These are phyloP conservation scores for Ballota nigra DNA, from an alignment of 257 asterid genomes.

Conservation along the genomic window DNA sequence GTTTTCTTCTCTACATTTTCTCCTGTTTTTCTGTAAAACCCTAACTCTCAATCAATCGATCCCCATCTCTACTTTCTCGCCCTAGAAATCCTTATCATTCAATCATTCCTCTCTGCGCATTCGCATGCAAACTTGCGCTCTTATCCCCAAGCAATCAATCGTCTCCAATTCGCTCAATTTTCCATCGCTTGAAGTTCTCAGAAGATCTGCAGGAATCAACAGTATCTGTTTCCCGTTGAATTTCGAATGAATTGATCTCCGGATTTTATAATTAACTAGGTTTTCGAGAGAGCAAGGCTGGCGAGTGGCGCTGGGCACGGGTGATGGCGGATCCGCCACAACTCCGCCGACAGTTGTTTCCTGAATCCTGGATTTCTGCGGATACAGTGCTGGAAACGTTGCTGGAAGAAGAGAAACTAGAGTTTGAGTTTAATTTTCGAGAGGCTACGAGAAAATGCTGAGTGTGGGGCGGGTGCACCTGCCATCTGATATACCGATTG, in stretches of 20 bases:
- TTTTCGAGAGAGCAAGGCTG: slow-evolving; percentile 52
- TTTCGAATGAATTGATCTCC: slow-evolving; percentile 13
- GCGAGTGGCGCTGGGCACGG: slow-evolving; percentile 53
- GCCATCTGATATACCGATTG: slow-evolving; percentile 94
- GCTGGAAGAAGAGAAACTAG: slow-evolving; percentile 24
- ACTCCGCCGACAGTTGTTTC: slow-evolving; percentile 46
- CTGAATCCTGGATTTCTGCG: slow-evolving; percentile 26
- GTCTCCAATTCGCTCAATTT: slow-evolving; percentile 2
- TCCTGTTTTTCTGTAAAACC: slow-evolving; percentile 39
- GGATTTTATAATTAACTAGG: slow-evolving; percentile 16
- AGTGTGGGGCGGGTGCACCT: slow-evolving; percentile 87
- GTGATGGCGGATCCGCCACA: slow-evolving; percentile 94
- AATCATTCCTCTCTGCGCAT: background rate
- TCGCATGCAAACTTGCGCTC: background rate
- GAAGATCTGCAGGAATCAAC: background rate
- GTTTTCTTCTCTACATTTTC: background rate
- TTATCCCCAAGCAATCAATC: slow-evolving; percentile 17
- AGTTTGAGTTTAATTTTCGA: slow-evolving; percentile 14
- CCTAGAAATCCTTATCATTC: background rate
- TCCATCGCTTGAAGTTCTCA: background rate
- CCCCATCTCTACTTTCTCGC: slow-evolving; percentile 19
- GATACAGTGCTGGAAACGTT: slow-evolving; percentile 22
- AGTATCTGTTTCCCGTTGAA: background rate
- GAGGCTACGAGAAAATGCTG: slow-evolving; percentile 63
- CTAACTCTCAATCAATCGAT: slow-evolving; percentile 40